Base-by-base conservation (phyloP, 2,329 filamentous ascomycete genomes). In the Talaromyces sp. region DNA sequence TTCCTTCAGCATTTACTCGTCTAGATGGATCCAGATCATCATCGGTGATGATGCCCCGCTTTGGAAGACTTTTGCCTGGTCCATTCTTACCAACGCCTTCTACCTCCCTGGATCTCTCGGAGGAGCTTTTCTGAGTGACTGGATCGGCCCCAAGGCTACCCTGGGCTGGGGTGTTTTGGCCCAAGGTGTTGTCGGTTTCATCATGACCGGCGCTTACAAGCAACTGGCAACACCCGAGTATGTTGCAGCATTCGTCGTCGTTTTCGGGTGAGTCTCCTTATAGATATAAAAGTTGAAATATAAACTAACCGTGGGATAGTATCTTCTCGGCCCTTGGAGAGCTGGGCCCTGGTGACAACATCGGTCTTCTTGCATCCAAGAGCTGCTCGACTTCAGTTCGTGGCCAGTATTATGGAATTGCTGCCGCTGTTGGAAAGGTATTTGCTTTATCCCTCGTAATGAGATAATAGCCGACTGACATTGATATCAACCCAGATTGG, bases 271-370 rank as follows among this genome's bases (percentile, higher is more conserved):
- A 63, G 73, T 52, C 2, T n/a, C 55, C 11, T 19, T 5, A 3
- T n/a, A 4, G 17, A 5, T 8, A 13, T 27, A 19, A 32, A 9
- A 4, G 7, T 5, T 15, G 15, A 19, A 15, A 47, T 32, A 1
- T 6, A 13, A 11, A 25, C 33, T 47, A 57, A 63, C 30, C 44
- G 44, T 42, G 32, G 9, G 36, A 42, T 55, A 78, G 84, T 17
- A 81, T 95, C 65, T 95, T 95, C 78, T 79, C 91, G 1, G 84
- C 88, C 0, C 81, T 93, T 1, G 91, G 91, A 56, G 91, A 95
- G 73, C 77, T 96, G 47, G 92, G 93, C 0, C 92, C 93, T 0
- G 93, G 93, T 13, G 90, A 96, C 79, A 96, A 96, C 73, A 96
- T 96, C 67, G 92, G 92, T 2, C 83, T 96, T 0, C 75, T 96